Conservation (phyloP, 2,329 filamentous ascomycete species). For the Botrytis pseudocinerea region DNA sequence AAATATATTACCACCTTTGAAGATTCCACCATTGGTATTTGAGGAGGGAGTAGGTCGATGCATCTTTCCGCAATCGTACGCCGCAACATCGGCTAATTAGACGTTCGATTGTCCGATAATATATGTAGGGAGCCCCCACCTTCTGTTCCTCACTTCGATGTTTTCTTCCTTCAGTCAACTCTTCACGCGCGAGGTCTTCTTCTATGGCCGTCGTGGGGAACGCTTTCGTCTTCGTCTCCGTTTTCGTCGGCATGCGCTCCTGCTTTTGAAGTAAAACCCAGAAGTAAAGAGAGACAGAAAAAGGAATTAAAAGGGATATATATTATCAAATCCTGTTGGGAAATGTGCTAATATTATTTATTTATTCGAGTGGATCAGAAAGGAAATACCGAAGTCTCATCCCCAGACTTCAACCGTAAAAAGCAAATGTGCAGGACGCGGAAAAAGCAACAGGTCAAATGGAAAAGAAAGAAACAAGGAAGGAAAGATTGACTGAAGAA, state of each 20-base stretch:
- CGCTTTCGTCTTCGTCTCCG: neutral
- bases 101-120: neutral
- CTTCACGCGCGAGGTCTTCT: neutral
- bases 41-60: slow-evolving; percentile 24
- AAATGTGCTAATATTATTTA: slow-evolving; percentile 18
- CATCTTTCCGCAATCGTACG: slow-evolving; percentile 23
- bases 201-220: neutral
- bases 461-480: neutral
- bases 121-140: neutral
- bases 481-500: neutral
- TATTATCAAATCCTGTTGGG: slow-evolving; percentile 10
- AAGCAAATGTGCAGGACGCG: slow-evolving; percentile 4
- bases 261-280: neutral
- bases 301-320: slow-evolving; percentile 9
- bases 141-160: neutral
- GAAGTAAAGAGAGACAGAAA: neutral
- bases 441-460: neutral
- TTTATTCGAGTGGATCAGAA: slow-evolving; percentile 23
- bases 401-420: slow-evolving; percentile 14
- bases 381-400: slow-evolving; percentile 18
- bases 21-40: slow-evolving; percentile 28
- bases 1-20: slow-evolving; percentile 32
- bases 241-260: neutral
- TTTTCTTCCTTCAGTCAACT: neutral
- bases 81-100: slow-evolving; percentile 23